Percentiles rank a stretch among this genome's conserved stretches.
Evolutionary conservation across 2,329 filamentous ascomycete genomes (phyloP).

Genomic region (Lasiodiplodia hormozganensis): DNA sequence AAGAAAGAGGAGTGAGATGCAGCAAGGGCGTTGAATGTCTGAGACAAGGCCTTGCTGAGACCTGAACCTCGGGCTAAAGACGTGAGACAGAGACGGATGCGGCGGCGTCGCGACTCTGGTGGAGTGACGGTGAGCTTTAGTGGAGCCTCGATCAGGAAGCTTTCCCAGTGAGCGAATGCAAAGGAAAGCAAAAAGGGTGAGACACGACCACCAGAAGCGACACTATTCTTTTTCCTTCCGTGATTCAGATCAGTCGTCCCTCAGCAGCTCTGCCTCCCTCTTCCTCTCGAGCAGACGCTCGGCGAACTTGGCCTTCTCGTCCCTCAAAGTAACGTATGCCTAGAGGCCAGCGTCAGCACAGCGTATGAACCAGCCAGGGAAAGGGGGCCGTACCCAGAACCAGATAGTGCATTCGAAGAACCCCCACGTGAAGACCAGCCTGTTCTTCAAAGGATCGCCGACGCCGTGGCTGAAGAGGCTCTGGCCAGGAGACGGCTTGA

Average conservation of each 20-base stretch:
- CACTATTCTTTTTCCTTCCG: not conserved
- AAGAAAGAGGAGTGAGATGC: not conserved
- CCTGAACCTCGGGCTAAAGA: not conserved
- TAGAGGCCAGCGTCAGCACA: constrained; percentile 30
- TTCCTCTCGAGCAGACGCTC: constrained; percentile 42
- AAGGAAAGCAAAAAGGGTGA: not conserved
- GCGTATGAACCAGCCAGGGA: not conserved
- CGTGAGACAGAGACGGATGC: not conserved
- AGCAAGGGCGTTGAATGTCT: not conserved
- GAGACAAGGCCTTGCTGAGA: not conserved
- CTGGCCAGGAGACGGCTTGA: constrained; percentile 58
- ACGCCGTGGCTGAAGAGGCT: constrained; percentile 30
- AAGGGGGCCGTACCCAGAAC: constrained; percentile 72
- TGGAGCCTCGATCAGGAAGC: not conserved
- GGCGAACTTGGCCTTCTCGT: constrained; percentile 44
- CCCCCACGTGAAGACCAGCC: constrained; percentile 82
- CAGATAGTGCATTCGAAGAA: constrained; percentile 84
- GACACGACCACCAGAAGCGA: not conserved
- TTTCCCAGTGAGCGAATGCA: not conserved
- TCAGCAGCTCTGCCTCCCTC: constrained; percentile 36
- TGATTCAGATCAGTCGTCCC: not conserved
- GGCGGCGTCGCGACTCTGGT: not conserved
- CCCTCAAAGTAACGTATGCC: constrained; percentile 45
- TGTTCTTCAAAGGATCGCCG: constrained; percentile 69
- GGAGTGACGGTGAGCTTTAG: too few relatives aligned